A percentile compares a stretch with the other conserved stretches of the same genome.
phyloP scores from a whole-genome alignment of 495 filamentous ascomycete species.

The Xylona heveae region DNA sequence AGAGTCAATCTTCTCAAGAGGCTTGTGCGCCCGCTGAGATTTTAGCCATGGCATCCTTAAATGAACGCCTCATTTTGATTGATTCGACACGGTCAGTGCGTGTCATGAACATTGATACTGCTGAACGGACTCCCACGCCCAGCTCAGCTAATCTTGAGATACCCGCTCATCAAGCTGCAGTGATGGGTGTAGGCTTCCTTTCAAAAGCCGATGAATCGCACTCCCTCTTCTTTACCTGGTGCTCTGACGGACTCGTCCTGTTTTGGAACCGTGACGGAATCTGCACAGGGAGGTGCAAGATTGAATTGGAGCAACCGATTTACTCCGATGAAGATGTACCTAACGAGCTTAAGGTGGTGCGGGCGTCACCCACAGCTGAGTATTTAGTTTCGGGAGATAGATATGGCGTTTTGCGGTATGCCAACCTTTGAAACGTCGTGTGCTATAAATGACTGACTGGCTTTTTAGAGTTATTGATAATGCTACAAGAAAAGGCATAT shows the following conservation, averaged over 20 bases:
- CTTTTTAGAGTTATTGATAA: constrained; percentile 22
- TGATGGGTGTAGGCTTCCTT: constrained; percentile 51
- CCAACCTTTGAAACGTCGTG: background rate
- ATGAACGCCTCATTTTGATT: constrained; percentile 43
- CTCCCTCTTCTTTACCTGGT: constrained; percentile 76
- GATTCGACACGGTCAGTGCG: constrained; percentile 53
- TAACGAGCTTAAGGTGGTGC: constrained; percentile 60
- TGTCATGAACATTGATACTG: constrained; percentile 7
- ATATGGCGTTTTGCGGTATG: constrained; percentile 56
- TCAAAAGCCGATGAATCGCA: constrained; percentile 28
- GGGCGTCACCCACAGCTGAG: constrained; percentile 33
- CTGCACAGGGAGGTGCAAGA: constrained; percentile 35
- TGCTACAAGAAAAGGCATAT: constrained; percentile 22
- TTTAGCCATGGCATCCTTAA: constrained; percentile 42
- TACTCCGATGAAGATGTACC: constrained; percentile 31
- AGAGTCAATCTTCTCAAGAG: background rate
- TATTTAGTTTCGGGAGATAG: constrained; percentile 68
- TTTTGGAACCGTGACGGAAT: constrained; percentile 64
- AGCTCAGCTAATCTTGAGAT: constrained; percentile 7
- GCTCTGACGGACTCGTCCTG: constrained; percentile 49
- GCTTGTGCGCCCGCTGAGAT: constrained; percentile 5
- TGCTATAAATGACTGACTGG: constrained; percentile 3
- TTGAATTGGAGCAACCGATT: constrained; percentile 44
- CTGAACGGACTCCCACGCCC: constrained; percentile 5
- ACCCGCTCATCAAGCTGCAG: constrained; percentile 56